phyloP scores from a whole-genome alignment of 1,284 basidiomycete species.

The Boletus holoroseus region DNA sequence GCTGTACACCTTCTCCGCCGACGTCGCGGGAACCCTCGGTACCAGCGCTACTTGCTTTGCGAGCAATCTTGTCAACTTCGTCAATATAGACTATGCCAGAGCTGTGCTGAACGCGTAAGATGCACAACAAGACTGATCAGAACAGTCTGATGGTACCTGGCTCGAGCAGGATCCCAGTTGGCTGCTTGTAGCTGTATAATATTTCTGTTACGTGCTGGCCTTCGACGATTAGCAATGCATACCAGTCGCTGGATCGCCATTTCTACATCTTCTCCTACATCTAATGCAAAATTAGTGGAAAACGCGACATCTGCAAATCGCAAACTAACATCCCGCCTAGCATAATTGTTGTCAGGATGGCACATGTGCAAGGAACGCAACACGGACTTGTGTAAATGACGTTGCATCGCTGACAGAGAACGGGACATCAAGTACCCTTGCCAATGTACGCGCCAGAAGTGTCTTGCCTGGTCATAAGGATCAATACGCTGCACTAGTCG shows the following conservation, averaged over 20 bases:
- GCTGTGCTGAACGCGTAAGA: slow-evolving; percentile 37
- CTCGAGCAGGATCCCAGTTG: slow-evolving; percentile 79
- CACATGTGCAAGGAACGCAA: slow-evolving; percentile 6
- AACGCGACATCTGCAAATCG: slow-evolving; percentile 1
- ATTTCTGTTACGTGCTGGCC: not conserved
- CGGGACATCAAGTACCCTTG: slow-evolving; percentile 83
- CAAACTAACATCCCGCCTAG: slow-evolving; percentile 71
- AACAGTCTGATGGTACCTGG: slow-evolving; percentile 43
- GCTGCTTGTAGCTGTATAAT: slow-evolving; percentile 68
- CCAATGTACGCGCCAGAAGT: slow-evolving; percentile 77
- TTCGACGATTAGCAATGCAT: slow-evolving; percentile 19
- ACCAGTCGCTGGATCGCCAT: slow-evolving; percentile 81
- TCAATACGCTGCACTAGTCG: slow-evolving; percentile 1
- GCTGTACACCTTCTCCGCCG: slow-evolving; percentile 94
- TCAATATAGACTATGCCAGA: slow-evolving; percentile 95
- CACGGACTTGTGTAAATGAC: slow-evolving; percentile 67
- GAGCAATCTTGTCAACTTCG: slow-evolving; percentile 90
- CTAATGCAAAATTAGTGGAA: slow-evolving; percentile 39
- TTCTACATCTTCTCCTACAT: slow-evolving; percentile 94
- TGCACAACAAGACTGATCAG: not conserved
- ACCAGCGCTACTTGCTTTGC: slow-evolving; percentile 56
- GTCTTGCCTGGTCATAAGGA: slow-evolving; percentile 65
- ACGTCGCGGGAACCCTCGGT: slow-evolving; percentile 82
- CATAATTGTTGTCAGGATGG: slow-evolving; percentile 9
- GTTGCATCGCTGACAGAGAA: slow-evolving; percentile 88